Base-by-base conservation (phyloP, 768 basidiomycete genomes). In the Tylopilus balloui region DNA sequence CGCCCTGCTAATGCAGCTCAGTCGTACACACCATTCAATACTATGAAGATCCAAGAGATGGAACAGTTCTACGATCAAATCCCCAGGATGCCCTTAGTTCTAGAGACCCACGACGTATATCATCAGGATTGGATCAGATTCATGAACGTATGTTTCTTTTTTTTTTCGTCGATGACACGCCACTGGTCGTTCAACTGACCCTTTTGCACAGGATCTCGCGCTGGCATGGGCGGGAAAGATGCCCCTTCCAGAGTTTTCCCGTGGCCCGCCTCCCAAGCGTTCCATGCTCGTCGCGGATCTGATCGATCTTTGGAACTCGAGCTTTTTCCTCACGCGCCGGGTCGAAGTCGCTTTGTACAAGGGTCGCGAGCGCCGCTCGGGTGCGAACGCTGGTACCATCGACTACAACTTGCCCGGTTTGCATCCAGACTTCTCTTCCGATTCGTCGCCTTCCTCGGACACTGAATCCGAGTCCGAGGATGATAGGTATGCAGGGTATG, bases 301-400 rank as follows among this genome's bases (percentile, higher is more conserved):
- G 25, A 71, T 92, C 54, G 80, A 90, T 53, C 70, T 86, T 24
- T 92, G 89, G 89, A 92, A 92, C 63, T 63, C 69, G 25, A 80
- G 78, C 9, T 92, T 89, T 69, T 90, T 90, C 75, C 62, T 76
- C 48, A 69, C 74, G 29, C 86, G 89, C 38, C 83, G 84, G 17
- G 78, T 86, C n/a, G 89, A 92, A 57, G 69, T 88, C 40, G 75
- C 88, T 29, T 73, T 92, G n/a, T 92, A 80, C 73, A 86, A 82
- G 62, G 89, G 89, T 36, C 79, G 77, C 40, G 83, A 88, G 66
- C 79, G 86, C 29, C 83, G 85, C 53, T 82, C 87, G n/a, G 88
- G 89, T 3, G 71, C 72, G 6, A 69, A 68, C 25, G 69, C 71
- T 0, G 87, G 87, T 37, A 57, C 69, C 1, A 54, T 79, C 31